Conservation (phyloP, 176 grass and related monocot species). For the Aegilops umbellulata region DNA sequence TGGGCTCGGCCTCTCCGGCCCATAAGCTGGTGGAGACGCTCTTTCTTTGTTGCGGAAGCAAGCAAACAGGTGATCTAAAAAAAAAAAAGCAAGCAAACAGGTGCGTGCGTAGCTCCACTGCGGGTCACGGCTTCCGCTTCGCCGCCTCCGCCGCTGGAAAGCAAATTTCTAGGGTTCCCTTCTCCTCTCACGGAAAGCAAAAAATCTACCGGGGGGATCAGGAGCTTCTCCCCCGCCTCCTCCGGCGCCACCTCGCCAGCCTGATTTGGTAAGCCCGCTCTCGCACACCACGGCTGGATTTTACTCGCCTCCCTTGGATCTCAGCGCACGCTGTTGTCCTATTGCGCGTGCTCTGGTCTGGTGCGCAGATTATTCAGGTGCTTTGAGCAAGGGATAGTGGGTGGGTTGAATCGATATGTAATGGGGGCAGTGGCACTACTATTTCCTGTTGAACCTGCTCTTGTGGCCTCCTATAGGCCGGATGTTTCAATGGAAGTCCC, state of each 20-base stretch:
- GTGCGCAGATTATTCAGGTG: background rate
- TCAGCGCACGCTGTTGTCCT: background rate
- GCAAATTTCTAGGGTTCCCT: background rate
- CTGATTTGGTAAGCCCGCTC: background rate
- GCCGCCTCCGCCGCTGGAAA: background rate
- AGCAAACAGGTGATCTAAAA: no score
- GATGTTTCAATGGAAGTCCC: background rate
- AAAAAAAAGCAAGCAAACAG: no score
- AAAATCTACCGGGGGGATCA: background rate
- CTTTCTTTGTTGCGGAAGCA: no score
- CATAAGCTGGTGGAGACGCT: no score
- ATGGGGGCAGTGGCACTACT: background rate
- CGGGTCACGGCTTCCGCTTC: background rate
- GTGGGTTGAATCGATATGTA: background rate
- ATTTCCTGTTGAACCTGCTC: background rate
- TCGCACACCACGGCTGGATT: background rate
- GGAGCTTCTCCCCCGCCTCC: background rate
- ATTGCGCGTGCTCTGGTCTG: background rate
- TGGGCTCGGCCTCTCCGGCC: no score
- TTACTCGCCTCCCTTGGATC: background rate
- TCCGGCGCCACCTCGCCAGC: background rate
- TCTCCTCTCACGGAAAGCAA: constrained; percentile 9
- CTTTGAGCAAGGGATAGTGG: background rate
- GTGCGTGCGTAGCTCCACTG: background rate
- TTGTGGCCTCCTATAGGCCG: background rate